Conservation (phyloP, 192 early-diverging fungal species). For the Chytriomyces hyalinus region DNA sequence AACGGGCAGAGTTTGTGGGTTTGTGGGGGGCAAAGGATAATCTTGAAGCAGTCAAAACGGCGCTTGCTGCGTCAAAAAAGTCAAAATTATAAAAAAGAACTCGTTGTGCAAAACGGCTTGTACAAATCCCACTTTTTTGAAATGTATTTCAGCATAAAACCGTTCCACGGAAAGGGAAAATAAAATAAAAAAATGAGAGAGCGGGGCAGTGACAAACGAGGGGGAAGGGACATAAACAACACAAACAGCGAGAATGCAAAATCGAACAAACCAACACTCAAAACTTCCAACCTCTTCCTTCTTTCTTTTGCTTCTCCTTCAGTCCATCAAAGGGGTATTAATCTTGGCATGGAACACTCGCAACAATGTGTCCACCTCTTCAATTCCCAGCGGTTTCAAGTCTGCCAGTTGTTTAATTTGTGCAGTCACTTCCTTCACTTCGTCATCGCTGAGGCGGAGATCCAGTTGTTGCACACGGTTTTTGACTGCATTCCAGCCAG, state of each 20-base stretch:
- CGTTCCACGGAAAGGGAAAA: too few species aligned
- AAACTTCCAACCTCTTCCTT: too few species aligned
- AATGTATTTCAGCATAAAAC: too few species aligned
- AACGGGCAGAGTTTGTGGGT: slow-evolving; percentile 26
- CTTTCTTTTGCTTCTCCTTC: background rate
- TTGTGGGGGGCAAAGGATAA: slow-evolving; percentile 38
- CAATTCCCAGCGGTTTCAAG: slow-evolving; percentile 86
- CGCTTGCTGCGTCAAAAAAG: background rate
- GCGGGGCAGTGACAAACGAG: too few species aligned
- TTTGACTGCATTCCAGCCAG: slow-evolving; percentile 99
- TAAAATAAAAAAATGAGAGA: too few species aligned
- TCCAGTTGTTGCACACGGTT: slow-evolving; percentile 93
- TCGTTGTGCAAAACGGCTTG: background rate
- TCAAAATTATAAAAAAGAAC: background rate
- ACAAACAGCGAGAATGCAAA: too few species aligned
- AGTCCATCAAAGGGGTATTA: background rate
- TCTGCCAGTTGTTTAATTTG: slow-evolving; percentile 96
- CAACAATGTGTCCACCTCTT: slow-evolving; percentile 87
- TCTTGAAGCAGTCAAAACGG: slow-evolving; percentile 26
- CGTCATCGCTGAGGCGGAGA: slow-evolving; percentile 79
- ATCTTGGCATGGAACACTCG: slow-evolving; percentile 68
- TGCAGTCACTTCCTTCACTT: slow-evolving; percentile 87
- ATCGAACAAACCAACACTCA: too few species aligned
- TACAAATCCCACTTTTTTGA: too few species aligned
- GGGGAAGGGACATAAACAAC: too few species aligned